A percentile compares a stretch with the other conserved stretches of the same genome.
phyloP scores from a whole-genome alignment of 2,329 filamentous ascomycete genomes.

The Scolecobasidium constrictum region DNA sequence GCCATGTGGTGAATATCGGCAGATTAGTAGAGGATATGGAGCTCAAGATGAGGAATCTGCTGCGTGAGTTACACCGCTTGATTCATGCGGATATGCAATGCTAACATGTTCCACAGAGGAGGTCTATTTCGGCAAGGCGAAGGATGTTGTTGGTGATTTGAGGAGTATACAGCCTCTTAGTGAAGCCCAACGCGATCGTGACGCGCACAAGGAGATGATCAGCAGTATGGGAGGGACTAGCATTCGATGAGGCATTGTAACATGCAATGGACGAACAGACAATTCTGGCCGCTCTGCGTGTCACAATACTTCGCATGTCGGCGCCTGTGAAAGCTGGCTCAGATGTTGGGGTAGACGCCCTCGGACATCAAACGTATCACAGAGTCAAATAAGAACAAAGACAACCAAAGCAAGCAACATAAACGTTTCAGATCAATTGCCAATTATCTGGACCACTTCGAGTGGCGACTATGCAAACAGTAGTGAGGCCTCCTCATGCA shows the following conservation, averaged over 20 bases:
- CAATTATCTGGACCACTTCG: too few relatives aligned
- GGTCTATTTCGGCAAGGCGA: conserved; percentile 98
- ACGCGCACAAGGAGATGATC: conserved; percentile 83
- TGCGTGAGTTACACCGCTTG: conserved; percentile 42
- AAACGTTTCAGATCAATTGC: too few relatives aligned
- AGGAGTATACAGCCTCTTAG: conserved; percentile 77
- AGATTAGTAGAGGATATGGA: conserved; percentile 97
- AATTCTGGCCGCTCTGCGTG: not conserved
- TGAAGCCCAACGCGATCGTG: conserved; percentile 72
- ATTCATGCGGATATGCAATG: not conserved
- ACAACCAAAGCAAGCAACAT: too few relatives aligned
- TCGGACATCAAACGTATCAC: not conserved
- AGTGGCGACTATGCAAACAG: too few relatives aligned
- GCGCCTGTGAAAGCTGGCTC: not conserved
- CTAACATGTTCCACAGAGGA: conserved; percentile 47
- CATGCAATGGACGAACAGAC: not conserved
- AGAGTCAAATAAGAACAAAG: not conserved
- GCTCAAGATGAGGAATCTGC: conserved; percentile 94
- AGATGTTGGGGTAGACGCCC: not conserved
- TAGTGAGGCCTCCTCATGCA: too few relatives aligned
- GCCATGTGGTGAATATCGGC: conserved; percentile 65
- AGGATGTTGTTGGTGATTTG: conserved; percentile 93
- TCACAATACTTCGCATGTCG: not conserved
- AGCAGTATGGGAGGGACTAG: conserved; percentile 31
- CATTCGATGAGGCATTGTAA: not conserved